Evolutionary conservation across 2,329 filamentous ascomycete species (phyloP).

Genomic region (Colletotrichum cordylinicola): DNA sequence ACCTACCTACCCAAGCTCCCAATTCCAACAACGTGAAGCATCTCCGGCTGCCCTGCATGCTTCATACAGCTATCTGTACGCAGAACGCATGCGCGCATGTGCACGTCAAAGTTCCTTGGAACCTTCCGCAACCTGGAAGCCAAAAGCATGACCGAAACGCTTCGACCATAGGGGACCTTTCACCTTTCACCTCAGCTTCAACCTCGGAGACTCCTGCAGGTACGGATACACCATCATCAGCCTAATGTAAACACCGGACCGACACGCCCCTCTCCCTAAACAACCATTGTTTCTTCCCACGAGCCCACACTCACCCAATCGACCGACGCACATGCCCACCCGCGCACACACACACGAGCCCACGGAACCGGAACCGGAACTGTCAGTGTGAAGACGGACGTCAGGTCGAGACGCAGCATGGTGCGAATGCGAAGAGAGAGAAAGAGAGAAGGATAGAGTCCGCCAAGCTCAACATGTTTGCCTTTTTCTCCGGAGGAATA

Average conservation of each 20-base stretch:
- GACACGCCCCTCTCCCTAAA: conserved; percentile 4
- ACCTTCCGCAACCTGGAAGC: not conserved
- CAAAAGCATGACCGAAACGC: conserved; percentile 3
- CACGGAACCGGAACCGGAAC: conserved; percentile 2
- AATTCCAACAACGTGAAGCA: not conserved
- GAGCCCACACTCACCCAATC: not conserved
- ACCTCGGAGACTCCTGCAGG: conserved; percentile 20
- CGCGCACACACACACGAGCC: conserved; percentile 1
- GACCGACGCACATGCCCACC: not conserved
- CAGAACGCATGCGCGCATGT: not conserved
- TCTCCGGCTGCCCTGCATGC: not conserved
- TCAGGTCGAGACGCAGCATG: not conserved
- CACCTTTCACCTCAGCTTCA: conserved; percentile 22
- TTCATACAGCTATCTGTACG: not conserved
- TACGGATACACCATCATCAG: conserved; percentile 12
- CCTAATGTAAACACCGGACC: conserved; percentile 17
- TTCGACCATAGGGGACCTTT: conserved; percentile 19
- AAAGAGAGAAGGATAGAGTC: not conserved
- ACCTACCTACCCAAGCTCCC: not conserved
- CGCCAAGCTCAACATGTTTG: not conserved
- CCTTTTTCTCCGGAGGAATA: not conserved
- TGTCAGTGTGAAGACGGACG: conserved; percentile 2
- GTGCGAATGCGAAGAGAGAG: conserved; percentile 7
- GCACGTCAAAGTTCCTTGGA: conserved; percentile 13
- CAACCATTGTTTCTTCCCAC: conserved; percentile 4